A percentile compares a stretch with the other conserved stretches of the same genome.
These are phyloP conservation scores for Coemansia umbellata DNA, from an alignment of 192 early-diverging fungal genomes.

Conservation along the genomic window DNA sequence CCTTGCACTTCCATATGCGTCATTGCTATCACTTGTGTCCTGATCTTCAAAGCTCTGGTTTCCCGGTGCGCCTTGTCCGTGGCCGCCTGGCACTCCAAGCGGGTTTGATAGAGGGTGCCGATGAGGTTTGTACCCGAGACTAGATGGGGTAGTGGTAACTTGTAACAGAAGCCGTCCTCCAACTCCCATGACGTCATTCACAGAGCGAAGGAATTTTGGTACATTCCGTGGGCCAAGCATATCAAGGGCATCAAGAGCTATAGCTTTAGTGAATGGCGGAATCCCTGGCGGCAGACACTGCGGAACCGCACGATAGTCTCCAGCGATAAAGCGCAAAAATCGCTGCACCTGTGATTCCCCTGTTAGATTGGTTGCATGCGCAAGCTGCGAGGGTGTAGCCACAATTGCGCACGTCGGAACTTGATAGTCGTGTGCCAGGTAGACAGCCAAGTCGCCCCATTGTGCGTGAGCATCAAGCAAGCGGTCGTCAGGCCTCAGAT, in stretches of 20 bases:
- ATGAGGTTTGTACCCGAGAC: constrained; percentile 19
- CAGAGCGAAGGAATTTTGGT: constrained; percentile 19
- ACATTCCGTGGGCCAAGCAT: constrained; percentile 34
- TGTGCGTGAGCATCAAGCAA: constrained; percentile 40
- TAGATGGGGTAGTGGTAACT: constrained; percentile 42
- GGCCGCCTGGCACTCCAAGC: background rate
- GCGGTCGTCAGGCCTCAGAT: constrained; percentile 44
- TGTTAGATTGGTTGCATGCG: constrained; percentile 36
- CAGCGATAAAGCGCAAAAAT: constrained; percentile 37
- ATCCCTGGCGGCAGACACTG: constrained; percentile 31
- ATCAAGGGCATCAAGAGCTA: constrained; percentile 44
- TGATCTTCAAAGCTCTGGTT: background rate
- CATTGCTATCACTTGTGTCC: too few species aligned
- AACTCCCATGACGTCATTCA: constrained; percentile 19
- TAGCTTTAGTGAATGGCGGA: constrained; percentile 43
- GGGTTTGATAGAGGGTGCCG: background rate
- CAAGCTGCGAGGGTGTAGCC: constrained; percentile 33
- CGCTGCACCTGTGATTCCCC: constrained; percentile 41
- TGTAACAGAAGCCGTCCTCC: constrained; percentile 39
- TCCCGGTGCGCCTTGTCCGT: background rate
- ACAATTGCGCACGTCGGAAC: constrained; percentile 37
- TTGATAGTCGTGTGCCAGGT: constrained; percentile 33
- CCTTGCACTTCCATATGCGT: background rate
- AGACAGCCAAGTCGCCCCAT: constrained; percentile 52
- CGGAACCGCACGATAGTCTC: constrained; percentile 41